These are phyloP conservation scores for Kondoa malvinella DNA, from an alignment of 768 basidiomycete genomes.

Conservation along the genomic window DNA sequence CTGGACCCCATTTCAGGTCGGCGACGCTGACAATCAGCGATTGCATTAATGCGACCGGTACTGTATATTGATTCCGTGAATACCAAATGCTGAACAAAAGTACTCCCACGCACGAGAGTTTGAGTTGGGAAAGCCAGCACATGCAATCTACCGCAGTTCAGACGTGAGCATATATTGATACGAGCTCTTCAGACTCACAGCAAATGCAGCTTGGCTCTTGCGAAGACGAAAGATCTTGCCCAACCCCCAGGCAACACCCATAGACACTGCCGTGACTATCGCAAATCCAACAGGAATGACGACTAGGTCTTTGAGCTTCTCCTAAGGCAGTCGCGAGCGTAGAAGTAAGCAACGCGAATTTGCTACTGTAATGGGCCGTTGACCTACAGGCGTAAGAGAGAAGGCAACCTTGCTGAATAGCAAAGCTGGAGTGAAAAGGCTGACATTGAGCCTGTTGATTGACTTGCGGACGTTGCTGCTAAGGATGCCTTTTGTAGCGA, in stretches of 20 bases:
- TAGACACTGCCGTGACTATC: slow-evolving; percentile 55
- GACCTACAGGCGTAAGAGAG: slow-evolving; percentile 67
- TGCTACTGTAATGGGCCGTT: too few species aligned
- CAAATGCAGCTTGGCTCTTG: slow-evolving; percentile 41
- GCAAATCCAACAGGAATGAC: slow-evolving; percentile 65
- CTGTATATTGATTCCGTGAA: slow-evolving; percentile 68
- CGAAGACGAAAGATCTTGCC: slow-evolving; percentile 51
- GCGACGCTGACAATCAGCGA: slow-evolving; percentile 21
- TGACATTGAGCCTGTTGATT: slow-evolving; percentile 58
- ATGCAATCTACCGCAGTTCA: too few species aligned
- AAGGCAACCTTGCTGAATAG: slow-evolving; percentile 73
- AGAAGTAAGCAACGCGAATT: too few species aligned
- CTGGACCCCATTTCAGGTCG: slow-evolving; percentile 22
- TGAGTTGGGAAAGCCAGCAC: slow-evolving; percentile 18
- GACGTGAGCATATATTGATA: too few species aligned
- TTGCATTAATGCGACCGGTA: slow-evolving; percentile 76
- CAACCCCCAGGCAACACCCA: slow-evolving; percentile 47
- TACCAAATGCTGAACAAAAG: slow-evolving; percentile 40
- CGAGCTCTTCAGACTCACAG: too few species aligned
- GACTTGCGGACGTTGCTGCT: slow-evolving; percentile 12
- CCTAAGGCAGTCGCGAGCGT: background rate
- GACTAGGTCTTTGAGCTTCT: background rate
- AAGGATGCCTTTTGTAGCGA: slow-evolving; percentile 52
- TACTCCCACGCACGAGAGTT: slow-evolving; percentile 60
- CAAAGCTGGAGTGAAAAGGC: slow-evolving; percentile 47